A percentile compares a stretch with the other conserved stretches of the same genome.
Conservation (phyloP, 2,329 filamentous ascomycete genomes). For the Penicillium sp. region DNA sequence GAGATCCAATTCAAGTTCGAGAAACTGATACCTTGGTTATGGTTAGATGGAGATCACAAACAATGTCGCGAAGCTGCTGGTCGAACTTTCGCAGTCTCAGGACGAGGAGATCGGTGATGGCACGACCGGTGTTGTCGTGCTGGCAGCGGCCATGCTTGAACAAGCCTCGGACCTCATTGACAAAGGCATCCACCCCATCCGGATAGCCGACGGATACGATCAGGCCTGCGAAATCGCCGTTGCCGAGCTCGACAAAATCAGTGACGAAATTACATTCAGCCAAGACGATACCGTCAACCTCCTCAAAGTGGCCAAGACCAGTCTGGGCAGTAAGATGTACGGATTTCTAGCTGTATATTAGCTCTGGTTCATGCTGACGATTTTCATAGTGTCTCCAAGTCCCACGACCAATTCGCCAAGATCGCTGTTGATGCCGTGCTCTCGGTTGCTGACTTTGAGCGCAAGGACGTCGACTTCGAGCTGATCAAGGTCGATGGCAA, state of each 20-base stretch:
- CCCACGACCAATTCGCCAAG: constrained; percentile 95
- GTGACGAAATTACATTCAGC: constrained; percentile 84
- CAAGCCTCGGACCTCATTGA: constrained; percentile 97
- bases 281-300: constrained; percentile 79
- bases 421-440: constrained; percentile 97
- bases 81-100: constrained; percentile 96
- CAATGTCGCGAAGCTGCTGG: constrained; percentile 94
- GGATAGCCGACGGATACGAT: constrained; percentile 97
- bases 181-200: constrained; percentile 98
- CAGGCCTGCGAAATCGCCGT: constrained; percentile 96
- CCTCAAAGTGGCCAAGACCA: constrained; percentile 91
- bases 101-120: constrained; percentile 99
- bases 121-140: constrained; percentile 94
- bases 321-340: constrained; percentile 91
- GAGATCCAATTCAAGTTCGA: background rate
- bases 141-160: constrained; percentile 91
- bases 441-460: constrained; percentile 91
- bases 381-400: constrained; percentile 73
- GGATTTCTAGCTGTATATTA: constrained; percentile 9
- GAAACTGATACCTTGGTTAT: constrained; percentile 17
- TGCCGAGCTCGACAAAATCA: constrained; percentile 86
- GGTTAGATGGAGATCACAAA: constrained; percentile 94
- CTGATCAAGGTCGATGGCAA: constrained; percentile 99
- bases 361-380: constrained; percentile 16
- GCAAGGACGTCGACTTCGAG: constrained; percentile 97